These are phyloP conservation scores for Daldinia sp. DNA, from an alignment of 2,329 filamentous ascomycete species.

Conservation along the genomic window DNA sequence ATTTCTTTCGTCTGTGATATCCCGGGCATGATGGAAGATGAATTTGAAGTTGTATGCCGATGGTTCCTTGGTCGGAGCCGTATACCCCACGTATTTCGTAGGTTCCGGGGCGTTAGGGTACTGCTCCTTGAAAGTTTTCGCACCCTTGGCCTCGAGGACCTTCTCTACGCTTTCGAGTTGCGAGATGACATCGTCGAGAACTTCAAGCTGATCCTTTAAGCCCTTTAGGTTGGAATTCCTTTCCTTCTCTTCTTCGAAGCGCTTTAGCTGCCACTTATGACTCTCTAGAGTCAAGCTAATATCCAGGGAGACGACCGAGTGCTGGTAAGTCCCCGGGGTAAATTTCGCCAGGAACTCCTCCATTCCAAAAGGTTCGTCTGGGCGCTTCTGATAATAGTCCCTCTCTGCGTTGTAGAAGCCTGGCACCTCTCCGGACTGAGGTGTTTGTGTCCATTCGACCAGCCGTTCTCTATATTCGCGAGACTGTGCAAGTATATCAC, in stretches of 20 bases:
- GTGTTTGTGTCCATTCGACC: conserved; percentile 21
- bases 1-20: conserved; percentile 66
- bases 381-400: conserved; percentile 49
- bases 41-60: conserved; percentile 63
- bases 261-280: conserved; percentile 52
- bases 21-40: conserved; percentile 64
- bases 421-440: conserved; percentile 34
- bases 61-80: background rate
- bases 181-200: conserved; percentile 63
- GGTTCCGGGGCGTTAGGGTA: conserved; percentile 63
- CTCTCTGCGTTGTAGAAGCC: conserved; percentile 19
- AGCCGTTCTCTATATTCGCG: conserved; percentile 58
- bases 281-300: conserved; percentile 52
- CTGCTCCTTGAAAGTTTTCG: conserved; percentile 75
- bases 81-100: conserved; percentile 15
- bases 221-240: conserved; percentile 50
- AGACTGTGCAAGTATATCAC: conserved; percentile 63
- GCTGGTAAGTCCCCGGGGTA: conserved; percentile 68
- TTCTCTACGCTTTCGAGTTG: conserved; percentile 68
- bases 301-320: conserved; percentile 63
- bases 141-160: conserved; percentile 67
- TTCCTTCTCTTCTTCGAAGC: conserved; percentile 53
- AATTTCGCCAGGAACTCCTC: conserved; percentile 67
- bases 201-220: conserved; percentile 65
- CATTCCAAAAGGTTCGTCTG: conserved; percentile 52